Evolutionary conservation across 2,329 filamentous ascomycete species (phyloP), one percentile per base, ranked within the genome.

Genomic region (Epicoccum sorghinum): DNA sequence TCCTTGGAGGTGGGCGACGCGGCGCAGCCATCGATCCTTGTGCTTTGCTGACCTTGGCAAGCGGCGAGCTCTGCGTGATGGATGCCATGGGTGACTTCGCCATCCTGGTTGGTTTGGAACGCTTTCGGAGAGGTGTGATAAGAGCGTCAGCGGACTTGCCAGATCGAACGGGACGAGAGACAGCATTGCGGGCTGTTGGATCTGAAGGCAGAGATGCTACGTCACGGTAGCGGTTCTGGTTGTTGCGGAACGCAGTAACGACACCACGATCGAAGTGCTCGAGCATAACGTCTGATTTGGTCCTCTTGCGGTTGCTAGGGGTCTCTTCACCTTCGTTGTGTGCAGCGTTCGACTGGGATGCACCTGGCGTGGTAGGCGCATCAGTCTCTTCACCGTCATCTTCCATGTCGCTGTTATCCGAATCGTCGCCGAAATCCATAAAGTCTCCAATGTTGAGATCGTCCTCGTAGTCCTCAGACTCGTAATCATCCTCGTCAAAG

Each of bases 401-500:
- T 13, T 75, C 71, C 22, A 68, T 46, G 53, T 74, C 72, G 10
- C 67, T 72, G 18, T 68, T 72, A 35, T 74, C 71, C 6, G 51
- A 66, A 10, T 73, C 71, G 6, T 66, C 64, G 10, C 69, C 72
- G 46, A 75, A 74, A 33, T 75, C 70, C 65, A 75, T 71, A 48
- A 76, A 74, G 47, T 76, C 72, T 43, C 67, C 62, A 36, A 76
- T 70, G 49, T 75, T 68, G 45, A 74, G 61, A 37, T 79, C 77
- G 41, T 88, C 86, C 3, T 80, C 81, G 8, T 80, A 83, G 8
- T 81, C 84, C 27, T 84, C 86, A 7, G 86, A 85, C 30, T 83
- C 81, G 22, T 76, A 80, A 61, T 86, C 83, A 59, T 85, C 79
- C 3, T 82, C 78, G 41, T 78, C 78, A 33, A 78, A 77, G 13